These are phyloP conservation scores for Venturia asperata DNA, from an alignment of 2,329 filamentous ascomycete genomes.

Conservation along the genomic window DNA sequence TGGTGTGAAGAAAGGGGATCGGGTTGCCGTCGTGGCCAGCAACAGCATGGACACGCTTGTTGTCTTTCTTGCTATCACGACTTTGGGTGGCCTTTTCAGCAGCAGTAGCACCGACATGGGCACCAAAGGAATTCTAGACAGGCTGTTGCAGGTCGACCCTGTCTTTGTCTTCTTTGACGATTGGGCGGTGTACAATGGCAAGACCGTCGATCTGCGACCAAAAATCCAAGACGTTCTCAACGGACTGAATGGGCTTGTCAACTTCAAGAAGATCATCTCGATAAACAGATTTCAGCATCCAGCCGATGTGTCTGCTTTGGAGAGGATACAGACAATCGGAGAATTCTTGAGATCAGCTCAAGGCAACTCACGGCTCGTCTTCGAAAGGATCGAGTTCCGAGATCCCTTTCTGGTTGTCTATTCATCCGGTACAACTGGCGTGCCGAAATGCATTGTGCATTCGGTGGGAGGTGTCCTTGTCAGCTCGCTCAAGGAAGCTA, in stretches of 20 bases:
- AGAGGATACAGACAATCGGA: conserved; percentile 39
- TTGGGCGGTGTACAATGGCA: conserved; percentile 70
- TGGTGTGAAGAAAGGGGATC: conserved; percentile 64
- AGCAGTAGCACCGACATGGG: conserved; percentile 79
- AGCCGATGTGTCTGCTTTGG: conserved; percentile 51
- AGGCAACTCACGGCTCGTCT: conserved; percentile 39
- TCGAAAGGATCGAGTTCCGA: conserved; percentile 58
- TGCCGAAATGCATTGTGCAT: conserved; percentile 81
- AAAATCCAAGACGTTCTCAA: conserved; percentile 63
- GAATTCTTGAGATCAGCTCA: conserved; percentile 36
- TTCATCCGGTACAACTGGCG: conserved; percentile 72
- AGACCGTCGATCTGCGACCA: conserved; percentile 59
- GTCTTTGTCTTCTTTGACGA: conserved; percentile 82
- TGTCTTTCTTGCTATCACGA: conserved; percentile 61
- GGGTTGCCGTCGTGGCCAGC: conserved; percentile 66
- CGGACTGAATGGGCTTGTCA: conserved; percentile 53
- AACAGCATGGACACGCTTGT: conserved; percentile 69
- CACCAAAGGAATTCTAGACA: conserved; percentile 66
- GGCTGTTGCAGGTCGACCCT: conserved; percentile 66
- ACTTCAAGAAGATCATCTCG: conserved; percentile 58
- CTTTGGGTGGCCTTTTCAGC: conserved; percentile 68
- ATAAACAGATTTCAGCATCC: conserved; percentile 59
- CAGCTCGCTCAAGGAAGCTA: conserved; percentile 54
- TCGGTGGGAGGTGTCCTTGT: conserved; percentile 59
- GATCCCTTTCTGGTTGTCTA: conserved; percentile 75